Base-by-base conservation (phyloP, 2,329 filamentous ascomycete species). In the Monosporascus sp. region DNA sequence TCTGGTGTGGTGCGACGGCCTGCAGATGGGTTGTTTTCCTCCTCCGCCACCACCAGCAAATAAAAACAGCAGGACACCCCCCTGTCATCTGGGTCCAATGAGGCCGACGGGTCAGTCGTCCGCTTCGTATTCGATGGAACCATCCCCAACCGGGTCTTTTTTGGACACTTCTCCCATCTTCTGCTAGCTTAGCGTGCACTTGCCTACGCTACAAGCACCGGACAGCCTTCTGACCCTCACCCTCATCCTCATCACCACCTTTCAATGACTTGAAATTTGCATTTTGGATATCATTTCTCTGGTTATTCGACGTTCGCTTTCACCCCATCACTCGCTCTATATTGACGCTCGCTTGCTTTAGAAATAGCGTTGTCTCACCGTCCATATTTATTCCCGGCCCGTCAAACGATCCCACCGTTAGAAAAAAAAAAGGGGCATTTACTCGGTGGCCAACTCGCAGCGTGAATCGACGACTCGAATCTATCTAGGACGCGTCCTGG, bases 291-390 rank as follows among this genome's bases (percentile, higher is more conserved):
- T 22, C 25, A 46, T 44, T 51, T 55, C 50, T 57, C 53, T 52
- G 51, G 51, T 45, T 50, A 54, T 39, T 54, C 49, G 61, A 63
- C 64, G 54, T 63, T 66, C 64, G 64, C 64, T 66, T 61, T 55
- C 53, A 50, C 57, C 54, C 46, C 58, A 50, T 39, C 50, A 47
- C 46, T 44, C n/a, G 14, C 22, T 20, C 15, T 46, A 18, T 11
- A n/a, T 41, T n/a, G 52, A 57, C 62, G 55, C 47, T 66, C 64
- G 62, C 62, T 65, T 57, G 11, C 54, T 56, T 57, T 14, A 14
- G 1, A 0, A 34, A 14, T 5, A 34, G 31, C 31, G 11, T 14
- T 34, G 31, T 34, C 31, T 34, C 31, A 14, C 31, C 31, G 3
- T 14, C 9, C 11, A 5, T 14, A 34, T 14, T 34, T 14, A 34